Base-by-base conservation (phyloP, 23 red algal species). In the Cyanidioschyzon merolae region DNA sequence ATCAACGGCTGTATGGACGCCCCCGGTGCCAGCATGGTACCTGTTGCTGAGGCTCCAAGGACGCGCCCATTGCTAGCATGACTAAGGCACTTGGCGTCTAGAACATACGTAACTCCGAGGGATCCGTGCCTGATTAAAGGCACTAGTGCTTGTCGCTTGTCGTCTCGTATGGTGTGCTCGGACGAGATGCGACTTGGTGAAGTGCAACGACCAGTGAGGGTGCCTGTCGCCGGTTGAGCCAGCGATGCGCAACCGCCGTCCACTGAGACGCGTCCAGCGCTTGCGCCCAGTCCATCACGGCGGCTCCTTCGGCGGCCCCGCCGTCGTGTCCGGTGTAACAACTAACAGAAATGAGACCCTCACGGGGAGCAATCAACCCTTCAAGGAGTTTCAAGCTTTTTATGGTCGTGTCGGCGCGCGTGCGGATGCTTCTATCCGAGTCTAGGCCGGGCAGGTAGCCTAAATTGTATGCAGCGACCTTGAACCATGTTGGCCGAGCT, bases 301-400 rank as follows among this genome's bases (percentile, higher is more conserved):
- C 63, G 29, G n/a, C n/a, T 27, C 30, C 63, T 27, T 71, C 63
- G 63, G 2, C 63, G 29, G 63, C 63, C 12, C 63, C 63, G 63
- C 63, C 63, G 12, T 71, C 63, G 30, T 71, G 63, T 3, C 63
- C 63, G 29, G 29, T 32, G 63, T 71, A 71, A 32, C 63, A 71
- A 71, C 63, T 71, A 25, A 71, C 29, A 25, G 63, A 71, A 7
- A 71, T 32, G 21, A 71, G 2, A 7, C 63, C 63, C 2, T 27
- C 63, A 35, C 30, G 2, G 63, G 29, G 63, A 27, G n/a, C n/a
- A 32, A 71, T 71, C 63, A 71, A 35, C n/a, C 7, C 29, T 12
- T 35, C 32, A 3, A 35, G 12, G n/a, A 3, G n/a, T 35, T 32
- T 27, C 12, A 71, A 27, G 29, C 63, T 71, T 7, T 35, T 7